Evolutionary conservation across 768 basidiomycete genomes (phyloP).

Genomic region (Cantharellus cinnabarinus): DNA sequence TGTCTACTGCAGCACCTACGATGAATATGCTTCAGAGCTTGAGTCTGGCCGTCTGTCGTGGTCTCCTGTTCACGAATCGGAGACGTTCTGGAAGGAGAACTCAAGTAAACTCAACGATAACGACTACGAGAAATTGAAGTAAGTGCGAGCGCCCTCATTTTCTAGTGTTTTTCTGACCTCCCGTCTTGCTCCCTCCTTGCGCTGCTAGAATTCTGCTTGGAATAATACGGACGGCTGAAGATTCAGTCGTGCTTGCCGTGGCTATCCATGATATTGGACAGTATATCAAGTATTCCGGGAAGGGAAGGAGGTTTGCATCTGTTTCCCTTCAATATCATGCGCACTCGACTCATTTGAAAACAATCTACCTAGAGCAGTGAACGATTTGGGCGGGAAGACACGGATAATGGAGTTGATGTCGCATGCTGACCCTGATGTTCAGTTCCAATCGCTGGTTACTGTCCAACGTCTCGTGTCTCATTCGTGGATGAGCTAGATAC

Average conservation of each 20-base stretch:
- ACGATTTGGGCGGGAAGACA: slow-evolving; percentile 71
- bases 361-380: slow-evolving; percentile 36
- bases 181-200: slow-evolving; percentile 25
- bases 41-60: slow-evolving; percentile 80
- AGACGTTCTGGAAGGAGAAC: slow-evolving; percentile 97
- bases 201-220: slow-evolving; percentile 48
- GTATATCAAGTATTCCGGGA: slow-evolving; percentile 79
- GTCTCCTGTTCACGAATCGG: slow-evolving; percentile 91
- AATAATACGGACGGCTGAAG: slow-evolving; percentile 25
- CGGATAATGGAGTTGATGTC: slow-evolving; percentile 86
- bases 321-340: neutral
- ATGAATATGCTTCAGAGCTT: slow-evolving; percentile 86
- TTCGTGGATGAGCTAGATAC: slow-evolving; percentile 30
- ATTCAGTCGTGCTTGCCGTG: slow-evolving; percentile 69
- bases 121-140: slow-evolving; percentile 75
- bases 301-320: slow-evolving; percentile 65
- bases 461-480: slow-evolving; percentile 87
- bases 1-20: slow-evolving; percentile 50
- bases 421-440: slow-evolving; percentile 68
- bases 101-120: slow-evolving; percentile 69
- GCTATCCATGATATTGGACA: slow-evolving; percentile 87
- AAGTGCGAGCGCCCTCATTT: slow-evolving; percentile 6
- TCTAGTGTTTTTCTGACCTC: no score
- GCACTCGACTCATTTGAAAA: neutral
- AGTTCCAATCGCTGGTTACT: slow-evolving; percentile 77